phyloP scores from a whole-genome alignment of 1,284 basidiomycete species.

The Pholiota adiposa region DNA sequence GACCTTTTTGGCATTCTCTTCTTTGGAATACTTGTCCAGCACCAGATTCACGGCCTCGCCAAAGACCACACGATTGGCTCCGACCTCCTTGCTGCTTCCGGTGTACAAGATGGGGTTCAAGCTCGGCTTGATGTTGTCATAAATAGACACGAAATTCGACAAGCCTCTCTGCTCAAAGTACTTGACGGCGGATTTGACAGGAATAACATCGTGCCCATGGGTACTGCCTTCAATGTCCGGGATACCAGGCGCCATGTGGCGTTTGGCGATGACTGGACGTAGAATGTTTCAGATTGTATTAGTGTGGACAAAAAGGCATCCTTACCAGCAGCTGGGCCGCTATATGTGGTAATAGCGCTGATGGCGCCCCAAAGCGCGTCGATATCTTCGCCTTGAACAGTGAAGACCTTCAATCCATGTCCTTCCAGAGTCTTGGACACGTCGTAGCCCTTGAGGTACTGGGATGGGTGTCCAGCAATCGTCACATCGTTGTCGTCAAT shows the following conservation, averaged over 20 bases:
- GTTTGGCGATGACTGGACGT: slow-evolving; percentile 66
- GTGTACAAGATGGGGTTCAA: slow-evolving; percentile 61
- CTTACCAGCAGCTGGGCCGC: slow-evolving; percentile 80
- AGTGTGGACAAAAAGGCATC: not conserved
- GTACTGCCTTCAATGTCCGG: slow-evolving; percentile 76
- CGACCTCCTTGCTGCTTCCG: slow-evolving; percentile 74
- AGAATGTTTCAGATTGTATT: slow-evolving; percentile 4
- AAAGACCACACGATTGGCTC: slow-evolving; percentile 81
- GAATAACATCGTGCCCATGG: slow-evolving; percentile 84
- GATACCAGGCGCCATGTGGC: slow-evolving; percentile 81
- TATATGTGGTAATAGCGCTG: slow-evolving; percentile 52
- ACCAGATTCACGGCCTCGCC: slow-evolving; percentile 82
- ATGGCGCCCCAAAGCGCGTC: slow-evolving; percentile 76
- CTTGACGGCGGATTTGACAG: slow-evolving; percentile 74
- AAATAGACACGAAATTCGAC: slow-evolving; percentile 57
- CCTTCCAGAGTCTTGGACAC: slow-evolving; percentile 74
- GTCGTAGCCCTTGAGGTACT: slow-evolving; percentile 81
- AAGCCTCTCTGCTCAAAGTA: slow-evolving; percentile 74
- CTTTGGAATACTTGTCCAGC: slow-evolving; percentile 73
- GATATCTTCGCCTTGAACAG: slow-evolving; percentile 76
- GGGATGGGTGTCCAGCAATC: slow-evolving; percentile 83
- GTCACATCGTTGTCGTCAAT: slow-evolving; percentile 90
- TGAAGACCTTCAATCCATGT: slow-evolving; percentile 78
- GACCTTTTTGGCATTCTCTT: slow-evolving; percentile 78
- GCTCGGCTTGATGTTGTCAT: slow-evolving; percentile 67